These are phyloP conservation scores for Fusarium sp. DNA, from an alignment of 2,329 filamentous ascomycete species.

Conservation along the genomic window DNA sequence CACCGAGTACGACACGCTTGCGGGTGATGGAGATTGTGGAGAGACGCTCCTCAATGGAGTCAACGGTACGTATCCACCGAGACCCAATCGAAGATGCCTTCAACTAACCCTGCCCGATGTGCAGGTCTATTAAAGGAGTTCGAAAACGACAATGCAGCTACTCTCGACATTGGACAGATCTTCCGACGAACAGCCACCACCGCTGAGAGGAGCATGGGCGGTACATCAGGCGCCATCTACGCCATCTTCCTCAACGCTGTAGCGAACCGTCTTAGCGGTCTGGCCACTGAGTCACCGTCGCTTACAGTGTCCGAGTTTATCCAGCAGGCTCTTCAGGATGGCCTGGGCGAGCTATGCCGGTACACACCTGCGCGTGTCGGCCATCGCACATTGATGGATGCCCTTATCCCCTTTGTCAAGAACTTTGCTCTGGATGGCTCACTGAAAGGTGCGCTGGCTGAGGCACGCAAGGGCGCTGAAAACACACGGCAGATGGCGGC, in stretches of 20 bases:
- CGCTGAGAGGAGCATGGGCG: slow-evolving; percentile 78
- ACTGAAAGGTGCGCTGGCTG: slow-evolving; percentile 57
- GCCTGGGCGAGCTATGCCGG: slow-evolving; percentile 44
- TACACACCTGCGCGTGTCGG: slow-evolving; percentile 82
- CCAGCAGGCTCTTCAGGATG: slow-evolving; percentile 32
- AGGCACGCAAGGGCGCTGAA: slow-evolving; percentile 64
- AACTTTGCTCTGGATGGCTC: slow-evolving; percentile 64
- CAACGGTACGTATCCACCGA: slow-evolving; percentile 24
- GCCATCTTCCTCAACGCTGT: slow-evolving; percentile 84
- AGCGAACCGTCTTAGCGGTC: slow-evolving; percentile 56
- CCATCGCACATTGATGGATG: slow-evolving; percentile 81
- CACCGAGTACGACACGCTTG: slow-evolving; percentile 52
- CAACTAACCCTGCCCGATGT: background rate
- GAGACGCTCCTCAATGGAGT: slow-evolving; percentile 51
- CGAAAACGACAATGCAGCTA: slow-evolving; percentile 25
- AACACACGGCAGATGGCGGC: slow-evolving; percentile 82
- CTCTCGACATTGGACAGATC: slow-evolving; percentile 43
- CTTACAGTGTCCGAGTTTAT: slow-evolving; percentile 20
- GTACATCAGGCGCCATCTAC: slow-evolving; percentile 82
- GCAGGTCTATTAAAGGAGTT: slow-evolving; percentile 47
- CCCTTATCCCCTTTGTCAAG: slow-evolving; percentile 77
- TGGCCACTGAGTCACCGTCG: background rate
- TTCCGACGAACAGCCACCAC: slow-evolving; percentile 43
- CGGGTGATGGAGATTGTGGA: slow-evolving; percentile 55
- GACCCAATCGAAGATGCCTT: background rate